Evolutionary conservation across 177 flowering plant species (phyloP), one percentile per base, ranked within the genome.

Genomic region (Telopea speciosissima): DNA sequence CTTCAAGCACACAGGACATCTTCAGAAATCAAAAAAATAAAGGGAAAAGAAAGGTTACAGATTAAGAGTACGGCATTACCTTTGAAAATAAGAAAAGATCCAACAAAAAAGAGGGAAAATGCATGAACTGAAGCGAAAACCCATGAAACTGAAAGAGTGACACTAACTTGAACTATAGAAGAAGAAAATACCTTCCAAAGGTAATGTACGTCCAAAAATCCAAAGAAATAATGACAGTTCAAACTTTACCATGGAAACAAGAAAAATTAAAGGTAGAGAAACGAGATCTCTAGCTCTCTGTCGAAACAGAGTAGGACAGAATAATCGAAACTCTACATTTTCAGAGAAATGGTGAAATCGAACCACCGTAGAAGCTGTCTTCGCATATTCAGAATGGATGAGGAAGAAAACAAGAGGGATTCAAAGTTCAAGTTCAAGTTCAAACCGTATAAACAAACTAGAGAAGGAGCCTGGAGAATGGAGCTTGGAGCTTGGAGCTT

Each of bases 391-490:
- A 60, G 40, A 31, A 31, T 17, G 3, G 19, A 28, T 33, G 14
- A 65, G 64, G 23, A 31, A 24, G 22, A 24, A 59, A 72, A 23
- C 24, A 19, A 44, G 63, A 61, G 74, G 40, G 62, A 63, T 33
- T 33, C 8, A 3, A 33, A 33, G 40, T 33, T 33, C 40, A 33
- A 3, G 69, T 65, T 28, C n/a, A 69, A 75, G 58, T 70, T 75
- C 70, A 60, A 74, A 68, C 25, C 17, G 68, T 59, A 22, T 10
- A 45, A 21, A 19, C 31, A 28, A 28, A 28, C 31, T 3, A n/a
- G n/a, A 66, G 26, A n/a, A 19, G 14, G 40, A 68, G 58, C 58
- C 5, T 28, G 40, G 40, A 33, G 40, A 3, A 2, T 33, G 40
- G 40, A 33, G 40, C 40, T 33, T 33, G 40, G 40, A 33, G 40